Percentiles rank a stretch among this genome's conserved stretches.
phyloP scores from a whole-genome alignment of 2,329 filamentous ascomycete species.

The Cucurbitaria berberidis region DNA sequence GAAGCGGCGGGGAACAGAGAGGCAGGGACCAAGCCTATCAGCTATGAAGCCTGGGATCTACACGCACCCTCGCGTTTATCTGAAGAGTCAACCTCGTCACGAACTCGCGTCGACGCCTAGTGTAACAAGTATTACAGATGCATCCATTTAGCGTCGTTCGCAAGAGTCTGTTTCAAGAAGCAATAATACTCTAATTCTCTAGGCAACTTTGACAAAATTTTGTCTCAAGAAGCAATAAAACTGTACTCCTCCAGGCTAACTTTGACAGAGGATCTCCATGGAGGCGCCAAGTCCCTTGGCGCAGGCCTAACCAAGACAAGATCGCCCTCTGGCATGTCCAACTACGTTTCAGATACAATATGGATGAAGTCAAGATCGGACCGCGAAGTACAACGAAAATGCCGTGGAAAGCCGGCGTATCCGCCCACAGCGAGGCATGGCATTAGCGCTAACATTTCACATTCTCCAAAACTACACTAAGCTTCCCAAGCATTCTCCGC shows the following conservation, averaged over 20 bases:
- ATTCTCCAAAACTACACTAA: constrained; percentile 14
- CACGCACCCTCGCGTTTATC: background rate
- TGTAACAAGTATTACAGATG: background rate
- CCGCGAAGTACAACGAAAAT: constrained; percentile 6
- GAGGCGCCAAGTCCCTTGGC: constrained; percentile 7
- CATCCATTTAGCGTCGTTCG: background rate
- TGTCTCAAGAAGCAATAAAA: background rate
- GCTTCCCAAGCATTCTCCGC: constrained; percentile 18
- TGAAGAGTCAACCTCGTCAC: background rate
- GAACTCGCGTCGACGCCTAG: background rate
- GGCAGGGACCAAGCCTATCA: background rate
- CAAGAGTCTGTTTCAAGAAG: background rate
- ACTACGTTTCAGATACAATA: background rate
- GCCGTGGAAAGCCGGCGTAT: constrained; percentile 3
- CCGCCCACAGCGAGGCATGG: background rate
- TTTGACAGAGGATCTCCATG: background rate
- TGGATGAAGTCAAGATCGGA: constrained; percentile 4
- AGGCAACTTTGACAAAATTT: no score
- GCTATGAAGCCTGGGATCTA: background rate
- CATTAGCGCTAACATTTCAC: constrained; percentile 2
- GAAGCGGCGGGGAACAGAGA: background rate
- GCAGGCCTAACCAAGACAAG: background rate
- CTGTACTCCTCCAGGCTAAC: background rate
- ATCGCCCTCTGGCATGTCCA: background rate
- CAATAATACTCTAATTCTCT: no score